phyloP scores from a whole-genome alignment of 805 yeast species.

The Teunomyces cretensis region DNA sequence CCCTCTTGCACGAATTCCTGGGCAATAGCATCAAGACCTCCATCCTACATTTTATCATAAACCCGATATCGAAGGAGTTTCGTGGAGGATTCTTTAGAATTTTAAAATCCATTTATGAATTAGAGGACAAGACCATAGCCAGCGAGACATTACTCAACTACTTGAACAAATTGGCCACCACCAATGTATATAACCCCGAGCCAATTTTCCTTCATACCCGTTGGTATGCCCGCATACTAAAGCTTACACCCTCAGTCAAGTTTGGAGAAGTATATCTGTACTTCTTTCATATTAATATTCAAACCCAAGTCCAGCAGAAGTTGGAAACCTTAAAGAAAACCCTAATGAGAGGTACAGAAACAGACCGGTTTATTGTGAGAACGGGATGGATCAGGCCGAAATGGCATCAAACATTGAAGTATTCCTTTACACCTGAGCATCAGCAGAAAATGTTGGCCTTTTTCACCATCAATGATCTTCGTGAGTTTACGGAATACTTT shows the following conservation, averaged over 20 bases:
- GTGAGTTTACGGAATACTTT: conserved; percentile 20
- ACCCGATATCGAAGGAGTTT: conserved; percentile 19
- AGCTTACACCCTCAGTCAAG: conserved; percentile 15
- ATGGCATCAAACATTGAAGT: conserved; percentile 34
- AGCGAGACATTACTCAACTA: conserved; percentile 24
- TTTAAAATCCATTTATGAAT: conserved; percentile 13
- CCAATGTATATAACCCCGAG: conserved; percentile 19
- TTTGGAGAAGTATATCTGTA: conserved; percentile 27
- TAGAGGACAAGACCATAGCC: conserved; percentile 10
- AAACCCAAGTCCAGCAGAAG: conserved; percentile 17
- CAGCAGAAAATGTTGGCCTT: conserved; percentile 30
- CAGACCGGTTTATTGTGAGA: conserved; percentile 32
- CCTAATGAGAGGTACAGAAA: conserved; percentile 27
- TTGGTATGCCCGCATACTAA: conserved; percentile 17
- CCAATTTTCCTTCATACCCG: conserved; percentile 19
- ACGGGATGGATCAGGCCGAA: conserved; percentile 37
- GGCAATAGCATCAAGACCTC: conserved; percentile 24
- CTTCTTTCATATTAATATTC: conserved; percentile 32
- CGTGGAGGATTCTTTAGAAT: conserved; percentile 17
- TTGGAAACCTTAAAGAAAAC: conserved; percentile 19
- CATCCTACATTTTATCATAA: conserved; percentile 24
- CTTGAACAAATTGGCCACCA: conserved; percentile 23
- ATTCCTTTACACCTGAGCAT: conserved; percentile 15
- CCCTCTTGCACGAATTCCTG: conserved; percentile 16
- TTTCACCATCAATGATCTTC: conserved; percentile 27